These are phyloP conservation scores for Pontederia crassipes DNA, from an alignment of 176 grass and related monocot genomes.

Conservation along the genomic window DNA sequence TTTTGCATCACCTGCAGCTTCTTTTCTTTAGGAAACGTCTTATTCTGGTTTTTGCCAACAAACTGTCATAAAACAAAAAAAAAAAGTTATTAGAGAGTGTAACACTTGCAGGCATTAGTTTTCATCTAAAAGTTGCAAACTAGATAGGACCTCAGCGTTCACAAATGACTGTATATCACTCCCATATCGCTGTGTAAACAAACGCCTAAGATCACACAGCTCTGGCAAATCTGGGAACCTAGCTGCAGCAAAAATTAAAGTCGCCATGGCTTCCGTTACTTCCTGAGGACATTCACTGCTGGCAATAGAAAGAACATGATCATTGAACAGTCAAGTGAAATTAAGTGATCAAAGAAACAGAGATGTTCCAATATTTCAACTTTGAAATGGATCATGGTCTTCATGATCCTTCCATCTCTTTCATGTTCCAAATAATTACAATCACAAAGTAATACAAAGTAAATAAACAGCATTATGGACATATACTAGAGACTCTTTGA, in stretches of 20 bases:
- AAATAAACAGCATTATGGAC: too few species aligned
- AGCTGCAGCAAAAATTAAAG: conserved; percentile 83
- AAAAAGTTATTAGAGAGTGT: too few species aligned
- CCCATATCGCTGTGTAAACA: conserved; percentile 67
- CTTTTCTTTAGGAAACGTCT: conserved; percentile 63
- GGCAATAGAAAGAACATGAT: conserved; percentile 22
- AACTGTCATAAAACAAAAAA: conserved; percentile 34
- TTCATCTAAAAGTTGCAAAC: neutral
- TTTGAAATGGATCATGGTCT: too few species aligned
- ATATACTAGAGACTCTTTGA: too few species aligned
- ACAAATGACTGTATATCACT: conserved; percentile 56
- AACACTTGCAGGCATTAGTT: neutral
- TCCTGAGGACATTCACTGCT: conserved; percentile 85
- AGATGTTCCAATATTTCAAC: too few species aligned
- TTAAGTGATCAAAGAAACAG: too few species aligned
- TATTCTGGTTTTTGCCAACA: conserved; percentile 51
- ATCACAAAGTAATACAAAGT: too few species aligned
- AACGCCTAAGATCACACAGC: conserved; percentile 62
- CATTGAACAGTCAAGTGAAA: neutral
- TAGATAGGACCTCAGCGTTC: conserved; percentile 55
- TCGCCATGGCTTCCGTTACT: conserved; percentile 81
- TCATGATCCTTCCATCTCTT: too few species aligned
- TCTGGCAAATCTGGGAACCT: conserved; percentile 91
- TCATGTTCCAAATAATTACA: too few species aligned
- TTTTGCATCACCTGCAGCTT: conserved; percentile 62